These are phyloP conservation scores for Fusarium stilboides DNA, from an alignment of 2,329 filamentous ascomycete species.

Conservation along the genomic window DNA sequence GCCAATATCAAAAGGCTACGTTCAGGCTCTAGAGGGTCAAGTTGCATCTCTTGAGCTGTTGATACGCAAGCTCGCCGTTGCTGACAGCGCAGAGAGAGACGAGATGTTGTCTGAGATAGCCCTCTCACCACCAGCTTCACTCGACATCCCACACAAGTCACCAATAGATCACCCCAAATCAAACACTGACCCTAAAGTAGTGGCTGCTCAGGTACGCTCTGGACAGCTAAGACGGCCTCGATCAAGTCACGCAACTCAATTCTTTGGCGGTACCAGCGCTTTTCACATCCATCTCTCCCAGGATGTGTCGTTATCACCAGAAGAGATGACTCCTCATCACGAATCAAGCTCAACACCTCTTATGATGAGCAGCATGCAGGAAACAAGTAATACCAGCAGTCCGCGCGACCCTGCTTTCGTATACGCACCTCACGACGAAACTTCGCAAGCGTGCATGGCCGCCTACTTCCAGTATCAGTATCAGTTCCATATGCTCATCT, in stretches of 20 bases:
- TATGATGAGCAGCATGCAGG: conserved; percentile 22
- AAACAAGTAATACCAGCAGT: conserved; percentile 37
- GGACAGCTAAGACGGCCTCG: conserved; percentile 58
- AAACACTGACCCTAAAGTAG: conserved; percentile 51
- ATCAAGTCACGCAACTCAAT: conserved; percentile 60
- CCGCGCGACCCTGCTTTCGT: conserved; percentile 50
- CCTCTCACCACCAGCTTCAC: conserved; percentile 45
- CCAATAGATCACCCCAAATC: conserved; percentile 43
- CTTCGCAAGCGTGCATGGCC: conserved; percentile 62
- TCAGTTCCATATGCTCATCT: conserved; percentile 65
- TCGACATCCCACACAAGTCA: conserved; percentile 31
- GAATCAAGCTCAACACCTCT: conserved; percentile 32
- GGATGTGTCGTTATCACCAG: conserved; percentile 45
- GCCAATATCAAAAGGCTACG: conserved; percentile 62
- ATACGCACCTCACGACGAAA: conserved; percentile 62
- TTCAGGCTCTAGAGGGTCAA: conserved; percentile 64
- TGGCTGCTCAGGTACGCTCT: conserved; percentile 53
- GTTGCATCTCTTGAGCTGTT: conserved; percentile 63
- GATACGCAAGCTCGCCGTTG: conserved; percentile 61
- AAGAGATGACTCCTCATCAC: conserved; percentile 25
- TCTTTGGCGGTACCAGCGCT: conserved; percentile 65
- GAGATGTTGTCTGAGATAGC: conserved; percentile 59
- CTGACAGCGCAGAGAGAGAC: conserved; percentile 57
- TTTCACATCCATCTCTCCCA: conserved; percentile 58
- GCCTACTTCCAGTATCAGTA: conserved; percentile 65